phyloP scores from a whole-genome alignment of 345 rosid species.

The Corchorus olitorius region DNA sequence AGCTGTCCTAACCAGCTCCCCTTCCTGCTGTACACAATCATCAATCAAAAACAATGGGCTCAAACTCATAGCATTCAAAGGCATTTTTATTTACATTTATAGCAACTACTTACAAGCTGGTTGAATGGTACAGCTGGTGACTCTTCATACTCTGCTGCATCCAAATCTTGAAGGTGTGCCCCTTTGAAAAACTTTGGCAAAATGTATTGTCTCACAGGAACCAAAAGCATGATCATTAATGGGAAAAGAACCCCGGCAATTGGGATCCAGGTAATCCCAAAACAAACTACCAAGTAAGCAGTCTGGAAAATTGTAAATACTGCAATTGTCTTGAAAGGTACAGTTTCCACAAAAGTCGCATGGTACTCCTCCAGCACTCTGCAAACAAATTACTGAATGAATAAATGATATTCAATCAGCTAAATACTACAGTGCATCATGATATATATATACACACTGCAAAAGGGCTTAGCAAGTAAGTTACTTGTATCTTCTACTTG shows the following conservation, averaged over 20 bases:
- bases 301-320: slow-evolving; percentile 80
- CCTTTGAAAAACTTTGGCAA: slow-evolving; percentile 87
- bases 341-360: slow-evolving; percentile 81
- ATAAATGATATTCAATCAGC: neutral
- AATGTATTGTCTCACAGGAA: slow-evolving; percentile 82
- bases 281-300: slow-evolving; percentile 71
- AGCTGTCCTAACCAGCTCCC: slow-evolving; percentile 58
- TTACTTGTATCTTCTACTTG: slow-evolving; percentile 91
- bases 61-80: neutral
- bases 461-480: slow-evolving; percentile 6
- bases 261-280: slow-evolving; percentile 95
- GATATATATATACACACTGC: neutral
- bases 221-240: slow-evolving; percentile 84
- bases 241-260: slow-evolving; percentile 92
- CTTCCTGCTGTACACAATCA: slow-evolving; percentile 43
- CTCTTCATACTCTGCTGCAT: slow-evolving; percentile 94
- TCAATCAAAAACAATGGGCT: slow-evolving; percentile 12
- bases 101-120: slow-evolving; percentile 53
- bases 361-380: slow-evolving; percentile 83
- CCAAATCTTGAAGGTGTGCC: slow-evolving; percentile 88
- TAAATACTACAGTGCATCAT: neutral
- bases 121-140: slow-evolving; percentile 74
- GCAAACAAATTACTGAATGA: slow-evolving; percentile 24
- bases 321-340: slow-evolving; percentile 80
- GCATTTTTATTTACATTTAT: too few relatives aligned